phyloP scores from a whole-genome alignment of 2,329 filamentous ascomycete species.

The Metarhizium robertsii region DNA sequence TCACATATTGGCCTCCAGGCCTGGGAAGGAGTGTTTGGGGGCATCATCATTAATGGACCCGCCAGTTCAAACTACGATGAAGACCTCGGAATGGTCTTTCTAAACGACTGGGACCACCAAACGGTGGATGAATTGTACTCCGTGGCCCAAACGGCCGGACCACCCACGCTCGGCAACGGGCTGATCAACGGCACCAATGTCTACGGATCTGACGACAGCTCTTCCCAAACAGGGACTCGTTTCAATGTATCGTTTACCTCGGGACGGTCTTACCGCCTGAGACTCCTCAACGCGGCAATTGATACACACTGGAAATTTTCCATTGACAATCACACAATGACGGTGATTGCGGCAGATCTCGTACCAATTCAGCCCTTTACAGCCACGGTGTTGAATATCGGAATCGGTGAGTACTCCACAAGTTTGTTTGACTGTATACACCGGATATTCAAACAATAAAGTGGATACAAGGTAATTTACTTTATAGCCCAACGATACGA shows the following conservation, averaged over 20 bases:
- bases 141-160: background rate
- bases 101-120: slow-evolving; percentile 49
- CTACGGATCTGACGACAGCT: slow-evolving; percentile 7
- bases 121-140: slow-evolving; percentile 29
- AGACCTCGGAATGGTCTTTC: slow-evolving; percentile 49
- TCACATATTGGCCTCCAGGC: slow-evolving; percentile 43
- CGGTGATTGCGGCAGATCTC: slow-evolving; percentile 48
- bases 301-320: slow-evolving; percentile 37
- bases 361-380: slow-evolving; percentile 47
- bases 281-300: slow-evolving; percentile 37
- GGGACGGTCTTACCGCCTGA: slow-evolving; percentile 35
- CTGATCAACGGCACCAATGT: slow-evolving; percentile 35
- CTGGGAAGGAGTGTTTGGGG: slow-evolving; percentile 49
- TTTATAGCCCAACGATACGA: slow-evolving; percentile 33
- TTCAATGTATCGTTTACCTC: slow-evolving; percentile 28
- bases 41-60: slow-evolving; percentile 53
- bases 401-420: no score
- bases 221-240: slow-evolving; percentile 20
- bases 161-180: slow-evolving; percentile 29
- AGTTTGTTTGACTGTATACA: no score
- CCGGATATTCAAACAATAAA: no score
- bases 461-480: no score
- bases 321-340: slow-evolving; percentile 47
- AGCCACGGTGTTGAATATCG: slow-evolving; percentile 16
- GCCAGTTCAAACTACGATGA: slow-evolving; percentile 50